Percentiles rank a stretch among this genome's conserved stretches.
Evolutionary conservation across 805 yeast species (phyloP).

Genomic region (Geotrichum ghanense): DNA sequence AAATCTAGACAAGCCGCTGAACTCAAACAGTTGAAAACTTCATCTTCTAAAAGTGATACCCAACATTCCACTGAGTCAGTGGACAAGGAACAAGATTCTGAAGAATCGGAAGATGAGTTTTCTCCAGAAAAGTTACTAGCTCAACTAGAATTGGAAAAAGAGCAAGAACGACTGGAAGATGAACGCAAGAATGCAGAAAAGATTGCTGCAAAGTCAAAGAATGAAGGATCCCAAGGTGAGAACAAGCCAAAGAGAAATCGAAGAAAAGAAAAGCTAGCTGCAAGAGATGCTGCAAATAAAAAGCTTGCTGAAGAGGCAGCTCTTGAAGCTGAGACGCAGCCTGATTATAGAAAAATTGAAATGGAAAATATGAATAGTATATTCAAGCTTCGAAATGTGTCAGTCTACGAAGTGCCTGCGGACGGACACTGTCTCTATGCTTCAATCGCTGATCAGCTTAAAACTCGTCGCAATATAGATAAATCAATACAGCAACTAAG

Average conservation of each 20-base stretch:
- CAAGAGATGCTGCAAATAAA: conserved; percentile 58
- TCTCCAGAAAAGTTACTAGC: conserved; percentile 61
- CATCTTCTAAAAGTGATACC: conserved; percentile 3
- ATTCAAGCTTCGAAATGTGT: conserved; percentile 38
- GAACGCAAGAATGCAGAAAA: conserved; percentile 4
- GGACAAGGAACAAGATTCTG: conserved; percentile 21
- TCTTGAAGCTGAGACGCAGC: conserved; percentile 52
- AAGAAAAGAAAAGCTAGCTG: conserved; percentile 73
- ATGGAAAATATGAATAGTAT: conserved; percentile 48
- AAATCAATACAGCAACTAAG: conserved; percentile 45
- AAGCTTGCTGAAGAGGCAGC: conserved; percentile 55
- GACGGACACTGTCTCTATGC: conserved; percentile 94
- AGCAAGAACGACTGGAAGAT: conserved; percentile 13
- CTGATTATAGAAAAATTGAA: conserved; percentile 65
- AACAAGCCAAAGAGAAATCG: conserved; percentile 47
- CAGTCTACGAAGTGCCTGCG: conserved; percentile 61
- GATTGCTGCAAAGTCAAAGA: conserved; percentile 6
- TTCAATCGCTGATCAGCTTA: conserved; percentile 69
- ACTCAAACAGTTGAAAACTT: conserved; percentile 20
- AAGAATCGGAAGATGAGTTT: conserved; percentile 35
- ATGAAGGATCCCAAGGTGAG: conserved; percentile 22
- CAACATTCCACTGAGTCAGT: conserved; percentile 5
- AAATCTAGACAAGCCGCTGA: conserved; percentile 46
- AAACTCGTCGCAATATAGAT: conserved; percentile 34
- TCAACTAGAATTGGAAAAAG: conserved; percentile 36